These are phyloP conservation scores for Scytalidium lignicola DNA, from an alignment of 2,329 filamentous ascomycete species.

Conservation along the genomic window DNA sequence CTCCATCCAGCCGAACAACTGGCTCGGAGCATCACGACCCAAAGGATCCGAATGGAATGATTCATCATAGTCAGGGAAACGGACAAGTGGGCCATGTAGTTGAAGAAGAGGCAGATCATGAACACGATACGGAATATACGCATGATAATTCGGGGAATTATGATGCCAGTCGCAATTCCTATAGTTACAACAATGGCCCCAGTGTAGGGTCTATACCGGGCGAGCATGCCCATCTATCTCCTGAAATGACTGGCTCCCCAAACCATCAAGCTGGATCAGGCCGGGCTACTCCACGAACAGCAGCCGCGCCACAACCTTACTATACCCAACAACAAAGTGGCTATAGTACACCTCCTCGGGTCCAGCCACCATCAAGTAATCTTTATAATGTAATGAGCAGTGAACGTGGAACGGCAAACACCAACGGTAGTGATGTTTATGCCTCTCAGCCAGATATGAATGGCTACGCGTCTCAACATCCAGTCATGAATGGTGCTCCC, in stretches of 20 bases:
- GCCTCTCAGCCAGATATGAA: conserved; percentile 61
- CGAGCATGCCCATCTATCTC: conserved; percentile 71
- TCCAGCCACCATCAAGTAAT: conserved; percentile 66
- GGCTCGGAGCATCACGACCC: conserved; percentile 57
- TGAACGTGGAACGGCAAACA: conserved; percentile 63
- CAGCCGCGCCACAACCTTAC: conserved; percentile 65
- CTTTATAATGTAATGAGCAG: conserved; percentile 88
- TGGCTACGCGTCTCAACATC: conserved; percentile 58
- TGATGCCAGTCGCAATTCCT: conserved; percentile 65
- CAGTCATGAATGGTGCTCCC: conserved; percentile 59
- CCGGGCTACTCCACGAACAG: conserved; percentile 78
- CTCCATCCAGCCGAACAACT: conserved; percentile 60
- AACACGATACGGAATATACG: conserved; percentile 80
- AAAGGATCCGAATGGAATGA: conserved; percentile 61
- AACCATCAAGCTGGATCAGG: conserved; percentile 75
- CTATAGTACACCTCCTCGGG: conserved; percentile 76
- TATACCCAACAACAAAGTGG: conserved; percentile 57
- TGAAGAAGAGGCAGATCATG: conserved; percentile 64
- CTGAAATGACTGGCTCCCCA: conserved; percentile 79
- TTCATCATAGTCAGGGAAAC: conserved; percentile 51
- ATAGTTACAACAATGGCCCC: conserved; percentile 68
- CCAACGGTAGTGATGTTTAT: conserved; percentile 65
- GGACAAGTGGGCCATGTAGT: conserved; percentile 48
- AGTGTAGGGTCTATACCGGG: conserved; percentile 61
- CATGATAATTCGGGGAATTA: conserved; percentile 72